These are phyloP conservation scores for Rubroboletus satanas DNA, from an alignment of 768 basidiomycete genomes.

Conservation along the genomic window DNA sequence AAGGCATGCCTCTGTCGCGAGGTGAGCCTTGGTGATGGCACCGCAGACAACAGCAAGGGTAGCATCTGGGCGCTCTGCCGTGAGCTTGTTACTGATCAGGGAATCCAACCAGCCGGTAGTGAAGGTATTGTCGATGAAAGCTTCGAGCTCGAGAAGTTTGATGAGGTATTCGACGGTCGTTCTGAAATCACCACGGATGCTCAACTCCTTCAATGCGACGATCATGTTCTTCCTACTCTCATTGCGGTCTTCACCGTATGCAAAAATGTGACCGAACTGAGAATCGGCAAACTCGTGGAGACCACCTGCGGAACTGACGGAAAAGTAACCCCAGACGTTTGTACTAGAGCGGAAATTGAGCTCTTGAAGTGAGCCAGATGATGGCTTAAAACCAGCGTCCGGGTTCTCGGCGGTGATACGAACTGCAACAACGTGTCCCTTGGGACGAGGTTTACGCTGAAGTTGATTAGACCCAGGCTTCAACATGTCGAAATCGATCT, in stretches of 20 bases:
- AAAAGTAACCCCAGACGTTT: conserved; percentile 99
- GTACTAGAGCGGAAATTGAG: conserved; percentile 99
- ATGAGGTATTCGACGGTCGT: conserved; percentile 99
- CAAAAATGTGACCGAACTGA: conserved; percentile 99
- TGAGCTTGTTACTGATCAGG: conserved; percentile 94
- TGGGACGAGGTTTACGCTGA: conserved; percentile 93
- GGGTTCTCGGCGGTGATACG: conserved; percentile 99
- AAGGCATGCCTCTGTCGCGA: conserved; percentile 86
- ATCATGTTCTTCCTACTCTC: conserved; percentile 99
- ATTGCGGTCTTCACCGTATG: conserved; percentile 92
- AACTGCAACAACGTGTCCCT: conserved; percentile 98
- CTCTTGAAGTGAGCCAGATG: conserved; percentile 93
- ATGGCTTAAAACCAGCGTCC: conserved; percentile 99
- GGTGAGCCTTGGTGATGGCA: conserved; percentile 90
- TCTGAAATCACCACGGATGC: conserved; percentile 97
- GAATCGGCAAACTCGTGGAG: conserved; percentile 99
- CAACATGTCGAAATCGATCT: conserved; percentile 96
- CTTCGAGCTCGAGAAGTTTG: conserved; percentile 92
- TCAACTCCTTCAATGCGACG: conserved; percentile 94
- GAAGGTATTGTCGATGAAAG: conserved; percentile 95
- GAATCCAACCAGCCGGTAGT: conserved; percentile 99
- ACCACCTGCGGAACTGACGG: conserved; percentile 91
- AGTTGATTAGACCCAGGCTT: conserved; percentile 83
- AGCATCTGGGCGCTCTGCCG: conserved; percentile 92
- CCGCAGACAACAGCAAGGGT: conserved; percentile 95